Evolutionary conservation across 2,329 filamentous ascomycete genomes (phyloP).

Genomic region (Didymella keratinophila): DNA sequence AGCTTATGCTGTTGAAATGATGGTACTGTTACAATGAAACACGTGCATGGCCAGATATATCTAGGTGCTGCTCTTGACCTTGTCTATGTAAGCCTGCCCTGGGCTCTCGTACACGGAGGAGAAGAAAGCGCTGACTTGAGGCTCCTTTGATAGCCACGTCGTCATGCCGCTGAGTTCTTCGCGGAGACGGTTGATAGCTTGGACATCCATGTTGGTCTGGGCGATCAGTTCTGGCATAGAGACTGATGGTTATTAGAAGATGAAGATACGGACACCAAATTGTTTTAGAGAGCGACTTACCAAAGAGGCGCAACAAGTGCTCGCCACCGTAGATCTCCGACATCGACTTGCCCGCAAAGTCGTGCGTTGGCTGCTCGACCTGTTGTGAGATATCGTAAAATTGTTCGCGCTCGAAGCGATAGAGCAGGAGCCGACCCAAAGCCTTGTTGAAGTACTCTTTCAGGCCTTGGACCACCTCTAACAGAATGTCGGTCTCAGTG

Average conservation of each 20-base stretch:
- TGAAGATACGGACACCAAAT: background rate
- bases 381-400: conserved; percentile 79
- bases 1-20: conserved; percentile 26
- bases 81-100: conserved; percentile 74
- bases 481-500: conserved; percentile 82
- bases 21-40: conserved; percentile 22
- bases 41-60: conserved; percentile 1
- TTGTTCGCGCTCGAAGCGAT: conserved; percentile 91
- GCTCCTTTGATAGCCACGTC: conserved; percentile 76
- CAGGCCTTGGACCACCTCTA: conserved; percentile 86
- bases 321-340: conserved; percentile 91
- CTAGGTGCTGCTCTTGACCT: conserved; percentile 58
- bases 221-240: conserved; percentile 91
- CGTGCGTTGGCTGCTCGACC: conserved; percentile 68
- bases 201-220: conserved; percentile 97
- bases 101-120: conserved; percentile 77
- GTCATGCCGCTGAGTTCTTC: conserved; percentile 90
- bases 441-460: conserved; percentile 94
- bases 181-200: conserved; percentile 85
- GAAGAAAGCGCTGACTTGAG: conserved; percentile 78
- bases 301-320: conserved; percentile 86
- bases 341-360: conserved; percentile 73
- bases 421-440: conserved; percentile 86
- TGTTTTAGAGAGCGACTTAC: conserved; percentile 61
- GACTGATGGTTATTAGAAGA: conserved; percentile 60